Evolutionary conservation across 805 yeast genomes (phyloP), one percentile per base, ranked within the genome.

Genomic region (Starmerella bombi): DNA sequence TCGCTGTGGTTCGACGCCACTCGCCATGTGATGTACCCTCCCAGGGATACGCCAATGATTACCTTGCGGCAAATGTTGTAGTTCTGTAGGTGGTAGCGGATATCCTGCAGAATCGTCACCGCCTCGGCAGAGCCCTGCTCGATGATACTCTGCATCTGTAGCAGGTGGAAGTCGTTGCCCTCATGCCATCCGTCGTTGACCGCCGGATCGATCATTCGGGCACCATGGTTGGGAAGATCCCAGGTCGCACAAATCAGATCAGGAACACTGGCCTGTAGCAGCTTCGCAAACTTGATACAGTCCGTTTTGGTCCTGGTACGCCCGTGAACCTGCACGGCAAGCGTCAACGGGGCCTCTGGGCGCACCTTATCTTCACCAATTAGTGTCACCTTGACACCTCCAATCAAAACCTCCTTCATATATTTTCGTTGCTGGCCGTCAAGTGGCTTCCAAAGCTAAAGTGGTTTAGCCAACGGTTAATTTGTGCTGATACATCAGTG

Each of bases 161-260:
- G 49, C 1, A 66, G 75, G 50, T 74, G 78, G n/a, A 63, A 56
- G 14, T 45, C 46, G 51, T 74, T 73, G 3, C 74, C 74, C 3
- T 51, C 51, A 1, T 43, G 46, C 80, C 80, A 74, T 18, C 59
- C 58, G 3, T 50, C 38, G 53, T 71, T 74, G 28, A 57, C 53
- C 14, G 25, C 23, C 3, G 44, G 51, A 33, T 64, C 61, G 4
- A 69, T 54, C 8, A 50, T 38, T 27, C 80, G 59, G 18, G 58
- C 58, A 3, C 81, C 80, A 50, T 75, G 80, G 53, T 75, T 74
- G 25, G 76, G 62, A 44, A 59, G 52, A 50, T 75, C 80, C 46
- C 70, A 70, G 0, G 72, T 61, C 9, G 71, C 70, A 34, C 69
- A 67, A 27, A 74, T 61, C 14, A 45, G 35, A 31, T 48, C 36